Conservation (phyloP, 2,329 filamentous ascomycete genomes). For the Sordariomycetes sp. region DNA sequence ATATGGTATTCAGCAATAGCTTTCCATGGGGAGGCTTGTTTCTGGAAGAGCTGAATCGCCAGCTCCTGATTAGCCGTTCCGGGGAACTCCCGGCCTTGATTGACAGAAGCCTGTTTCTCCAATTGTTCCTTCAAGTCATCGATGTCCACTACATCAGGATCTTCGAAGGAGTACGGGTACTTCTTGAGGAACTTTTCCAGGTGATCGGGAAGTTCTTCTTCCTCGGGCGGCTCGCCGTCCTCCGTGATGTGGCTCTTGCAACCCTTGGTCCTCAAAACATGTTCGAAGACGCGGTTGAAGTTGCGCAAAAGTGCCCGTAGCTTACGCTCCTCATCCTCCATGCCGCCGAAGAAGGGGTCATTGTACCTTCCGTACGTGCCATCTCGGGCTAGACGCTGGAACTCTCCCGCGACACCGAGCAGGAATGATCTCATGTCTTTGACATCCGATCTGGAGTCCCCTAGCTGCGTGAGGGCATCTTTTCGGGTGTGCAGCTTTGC, state of each 20-base stretch:
- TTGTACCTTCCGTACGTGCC: slow-evolving; percentile 18
- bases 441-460: too few relatives aligned
- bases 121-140: slow-evolving; percentile 15
- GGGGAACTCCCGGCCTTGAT: slow-evolving; percentile 30
- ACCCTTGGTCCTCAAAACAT: slow-evolving; percentile 15
- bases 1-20: slow-evolving; percentile 26
- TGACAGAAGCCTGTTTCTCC: slow-evolving; percentile 19
- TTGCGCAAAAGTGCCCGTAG: slow-evolving; percentile 19
- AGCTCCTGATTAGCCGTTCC: slow-evolving; percentile 25
- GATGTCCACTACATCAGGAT: slow-evolving; percentile 13
- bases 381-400: slow-evolving; percentile 19
- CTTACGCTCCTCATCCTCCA: slow-evolving; percentile 10
- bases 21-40: slow-evolving; percentile 27
- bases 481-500: slow-evolving; percentile 6
- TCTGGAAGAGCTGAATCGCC: slow-evolving; percentile 27
- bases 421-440: slow-evolving; percentile 21
- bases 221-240: neutral
- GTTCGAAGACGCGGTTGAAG: slow-evolving; percentile 18
- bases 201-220: slow-evolving; percentile 11
- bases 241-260: slow-evolving; percentile 8
- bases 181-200: slow-evolving; percentile 15
- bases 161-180: slow-evolving; percentile 16
- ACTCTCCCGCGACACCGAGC: slow-evolving; percentile 23
- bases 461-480: too few relatives aligned
- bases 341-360: slow-evolving; percentile 25